Evolutionary conservation across 495 filamentous ascomycete species (phyloP).

Genomic region (Hyaloscypha finlandica): DNA sequence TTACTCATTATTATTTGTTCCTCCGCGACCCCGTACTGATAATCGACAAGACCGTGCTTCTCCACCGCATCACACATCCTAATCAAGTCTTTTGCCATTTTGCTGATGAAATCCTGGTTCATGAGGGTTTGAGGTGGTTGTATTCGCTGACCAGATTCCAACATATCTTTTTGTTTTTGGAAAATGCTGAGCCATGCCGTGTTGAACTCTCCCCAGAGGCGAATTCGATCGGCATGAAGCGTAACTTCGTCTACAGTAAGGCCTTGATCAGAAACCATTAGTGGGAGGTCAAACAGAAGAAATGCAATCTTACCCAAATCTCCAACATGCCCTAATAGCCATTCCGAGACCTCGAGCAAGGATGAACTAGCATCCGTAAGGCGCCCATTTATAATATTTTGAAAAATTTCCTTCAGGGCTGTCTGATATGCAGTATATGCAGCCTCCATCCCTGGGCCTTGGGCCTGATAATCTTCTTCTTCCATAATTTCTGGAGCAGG

Average conservation of each 20-base stretch:
- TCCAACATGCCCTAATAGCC: slow-evolving; percentile 79
- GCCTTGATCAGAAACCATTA: slow-evolving; percentile 31
- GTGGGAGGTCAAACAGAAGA: slow-evolving; percentile 32
- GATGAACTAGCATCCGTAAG: slow-evolving; percentile 72
- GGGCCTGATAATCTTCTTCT: slow-evolving; percentile 38
- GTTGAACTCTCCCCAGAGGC: slow-evolving; percentile 94
- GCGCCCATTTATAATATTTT: slow-evolving; percentile 69
- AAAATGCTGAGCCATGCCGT: slow-evolving; percentile 87
- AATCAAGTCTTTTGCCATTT: slow-evolving; percentile 80
- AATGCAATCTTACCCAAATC: slow-evolving; percentile 71
- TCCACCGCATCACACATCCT: slow-evolving; percentile 84
- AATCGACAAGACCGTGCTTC: slow-evolving; percentile 89
- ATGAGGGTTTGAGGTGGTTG: slow-evolving; percentile 67
- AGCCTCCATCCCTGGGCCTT: slow-evolving; percentile 53
- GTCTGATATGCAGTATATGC: slow-evolving; percentile 76
- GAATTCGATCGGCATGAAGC: slow-evolving; percentile 68
- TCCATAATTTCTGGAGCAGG: slow-evolving; percentile 45
- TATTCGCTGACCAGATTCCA: slow-evolving; percentile 59
- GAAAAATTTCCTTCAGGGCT: slow-evolving; percentile 72
- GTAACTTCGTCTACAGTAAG: slow-evolving; percentile 68
- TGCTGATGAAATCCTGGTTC: slow-evolving; percentile 65
- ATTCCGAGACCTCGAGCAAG: slow-evolving; percentile 78
- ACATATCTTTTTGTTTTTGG: slow-evolving; percentile 82
- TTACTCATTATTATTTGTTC: slow-evolving; percentile 84
- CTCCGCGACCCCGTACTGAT: slow-evolving; percentile 95